phyloP scores from a whole-genome alignment of 495 filamentous ascomycete species.

The Neurospora sp. region DNA sequence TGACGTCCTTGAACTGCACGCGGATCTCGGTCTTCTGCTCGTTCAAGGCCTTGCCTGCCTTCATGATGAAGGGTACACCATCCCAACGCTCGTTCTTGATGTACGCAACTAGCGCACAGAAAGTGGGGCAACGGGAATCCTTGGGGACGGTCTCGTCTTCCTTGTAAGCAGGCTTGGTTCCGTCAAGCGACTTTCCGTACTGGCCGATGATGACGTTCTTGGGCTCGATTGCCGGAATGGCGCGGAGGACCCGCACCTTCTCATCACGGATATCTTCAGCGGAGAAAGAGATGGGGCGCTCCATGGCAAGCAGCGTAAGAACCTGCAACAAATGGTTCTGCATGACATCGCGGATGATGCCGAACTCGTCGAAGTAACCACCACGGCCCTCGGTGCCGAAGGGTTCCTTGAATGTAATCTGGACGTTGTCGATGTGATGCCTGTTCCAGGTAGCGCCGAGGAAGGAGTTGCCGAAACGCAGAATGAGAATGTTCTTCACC shows the following conservation, averaged over 20 bases:
- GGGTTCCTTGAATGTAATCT: conserved; percentile 98
- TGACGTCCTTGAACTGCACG: conserved; percentile 99
- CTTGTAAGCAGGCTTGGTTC: conserved; percentile 95
- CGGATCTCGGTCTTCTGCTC: conserved; percentile 99
- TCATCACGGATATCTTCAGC: conserved; percentile 98
- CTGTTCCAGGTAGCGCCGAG: conserved; percentile 99
- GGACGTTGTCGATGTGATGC: conserved; percentile 98
- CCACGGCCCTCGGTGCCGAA: conserved; percentile 99
- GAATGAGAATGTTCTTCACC: conserved; percentile 99
- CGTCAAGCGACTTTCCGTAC: conserved; percentile 93
- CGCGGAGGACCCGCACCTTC: conserved; percentile 92
- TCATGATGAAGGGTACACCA: conserved; percentile 97
- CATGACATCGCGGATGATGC: conserved; percentile 98
- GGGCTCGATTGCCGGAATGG: conserved; percentile 90
- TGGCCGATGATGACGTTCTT: conserved; percentile 99
- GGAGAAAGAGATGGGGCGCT: conserved; percentile 96
- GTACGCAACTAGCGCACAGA: conserved; percentile 91
- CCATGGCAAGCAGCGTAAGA: conserved; percentile 93
- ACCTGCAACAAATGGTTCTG: conserved; percentile 96
- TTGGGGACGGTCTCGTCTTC: conserved; percentile 98
- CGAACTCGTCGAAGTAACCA: conserved; percentile 99
- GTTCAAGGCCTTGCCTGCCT: conserved; percentile 97
- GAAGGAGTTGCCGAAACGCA: conserved; percentile 98
- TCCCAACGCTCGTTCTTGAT: conserved; percentile 99
- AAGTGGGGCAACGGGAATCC: conserved; percentile 94